Evolutionary conservation across 2,329 filamentous ascomycete genomes (phyloP).

Genomic region (Rhynchosporium secalis): DNA sequence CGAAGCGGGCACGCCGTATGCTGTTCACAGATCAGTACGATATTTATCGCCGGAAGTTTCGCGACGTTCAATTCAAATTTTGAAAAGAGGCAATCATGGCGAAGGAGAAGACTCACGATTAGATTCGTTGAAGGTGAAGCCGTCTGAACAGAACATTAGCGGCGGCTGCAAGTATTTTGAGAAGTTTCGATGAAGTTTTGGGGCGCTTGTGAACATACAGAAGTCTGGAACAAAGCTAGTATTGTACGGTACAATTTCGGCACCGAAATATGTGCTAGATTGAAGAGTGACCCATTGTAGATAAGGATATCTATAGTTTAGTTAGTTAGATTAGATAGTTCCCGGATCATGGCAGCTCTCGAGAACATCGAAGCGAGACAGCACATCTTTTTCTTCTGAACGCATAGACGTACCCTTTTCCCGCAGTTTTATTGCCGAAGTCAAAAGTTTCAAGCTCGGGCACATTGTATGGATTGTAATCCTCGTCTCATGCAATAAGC

Average conservation of each 20-base stretch:
- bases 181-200: background rate
- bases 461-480: background rate
- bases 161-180: background rate
- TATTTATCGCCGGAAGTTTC: too few relatives aligned
- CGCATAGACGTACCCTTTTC: background rate
- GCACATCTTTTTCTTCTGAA: too few relatives aligned
- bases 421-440: background rate
- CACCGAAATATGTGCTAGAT: background rate
- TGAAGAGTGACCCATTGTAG: background rate
- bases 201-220: background rate
- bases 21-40: background rate
- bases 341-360: background rate
- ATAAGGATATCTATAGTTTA: background rate
- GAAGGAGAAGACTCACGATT: background rate
- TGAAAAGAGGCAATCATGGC: background rate
- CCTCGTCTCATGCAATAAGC: background rate
- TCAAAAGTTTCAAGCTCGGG: background rate
- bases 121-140: background rate
- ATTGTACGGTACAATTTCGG: constrained; percentile 3
- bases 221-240: background rate
- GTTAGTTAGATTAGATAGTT: background rate
- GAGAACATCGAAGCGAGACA: background rate
- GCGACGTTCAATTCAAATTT: too few relatives aligned
- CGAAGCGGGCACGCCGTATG: background rate
- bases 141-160: background rate